A percentile compares a stretch with the other conserved stretches of the same genome.
These are phyloP conservation scores for Orobanche coerulescens DNA, from an alignment of 257 asterid genomes.

Conservation along the genomic window DNA sequence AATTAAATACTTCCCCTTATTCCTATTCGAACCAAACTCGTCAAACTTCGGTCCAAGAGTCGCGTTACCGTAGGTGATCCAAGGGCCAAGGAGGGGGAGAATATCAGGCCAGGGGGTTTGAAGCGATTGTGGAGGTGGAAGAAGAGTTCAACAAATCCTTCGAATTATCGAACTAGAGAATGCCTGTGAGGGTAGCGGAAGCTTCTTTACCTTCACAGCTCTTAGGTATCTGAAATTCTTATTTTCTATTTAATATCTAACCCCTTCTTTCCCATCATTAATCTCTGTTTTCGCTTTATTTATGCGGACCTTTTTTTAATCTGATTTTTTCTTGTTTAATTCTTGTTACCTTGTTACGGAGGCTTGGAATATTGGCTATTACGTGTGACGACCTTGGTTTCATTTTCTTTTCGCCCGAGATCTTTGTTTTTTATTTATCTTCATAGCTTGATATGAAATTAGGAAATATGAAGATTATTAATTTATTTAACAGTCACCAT, in stretches of 20 bases:
- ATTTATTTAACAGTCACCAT: neutral
- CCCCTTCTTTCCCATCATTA: neutral
- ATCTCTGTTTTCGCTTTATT: neutral
- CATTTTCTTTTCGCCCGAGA: too few relatives aligned
- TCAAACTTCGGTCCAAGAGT: too few relatives aligned
- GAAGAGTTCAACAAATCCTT: slow-evolving; percentile 7
- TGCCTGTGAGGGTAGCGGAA: slow-evolving; percentile 51
- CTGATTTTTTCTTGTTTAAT: too few relatives aligned
- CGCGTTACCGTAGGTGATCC: too few relatives aligned
- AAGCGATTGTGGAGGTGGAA: too few relatives aligned
- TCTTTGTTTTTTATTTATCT: neutral
- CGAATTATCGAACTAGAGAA: slow-evolving; percentile 18
- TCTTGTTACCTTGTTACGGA: neutral
- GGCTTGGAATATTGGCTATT: neutral
- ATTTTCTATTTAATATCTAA: neutral
- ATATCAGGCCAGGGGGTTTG: too few relatives aligned
- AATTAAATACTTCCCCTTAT: too few relatives aligned
- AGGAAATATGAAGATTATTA: neutral
- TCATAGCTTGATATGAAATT: neutral
- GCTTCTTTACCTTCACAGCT: slow-evolving; percentile 40
- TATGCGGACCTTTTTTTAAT: neutral
- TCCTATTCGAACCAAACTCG: too few relatives aligned
- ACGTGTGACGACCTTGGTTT: neutral
- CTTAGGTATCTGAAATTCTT: slow-evolving; percentile 24
- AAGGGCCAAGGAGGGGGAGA: too few relatives aligned